Base-by-base conservation (phyloP, 768 basidiomycete species). In the Kwoniella europaea region DNA sequence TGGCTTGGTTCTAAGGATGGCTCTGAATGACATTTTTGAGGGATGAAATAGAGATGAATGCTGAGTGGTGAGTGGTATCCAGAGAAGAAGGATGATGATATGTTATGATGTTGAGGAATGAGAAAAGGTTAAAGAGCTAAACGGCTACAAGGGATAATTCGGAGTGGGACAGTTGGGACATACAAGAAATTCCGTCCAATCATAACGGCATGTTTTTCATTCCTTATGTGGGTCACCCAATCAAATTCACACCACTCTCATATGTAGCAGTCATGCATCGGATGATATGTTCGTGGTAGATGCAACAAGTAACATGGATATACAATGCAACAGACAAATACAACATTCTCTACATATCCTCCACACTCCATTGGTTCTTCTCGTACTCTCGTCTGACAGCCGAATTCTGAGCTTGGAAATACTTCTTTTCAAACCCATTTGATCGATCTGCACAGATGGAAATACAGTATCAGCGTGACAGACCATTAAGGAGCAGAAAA, bases 381-480 rank as follows among this genome's bases (percentile, higher is more conserved):
- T 93, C 93, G 27, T 87, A 82, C 5, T 88, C 88, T 68, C 85
- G 87, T 69, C 95, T 88, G 79, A 89, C 88, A 79, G 86, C 87
- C 53, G 91, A 88, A 81, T 98, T 98, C 71, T 87, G 85, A 67
- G 87, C 87, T 83, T 98, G 93, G 86, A 95, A 96, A 63, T 89
- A 85, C 77, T 93, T 94, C 86, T 91, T 92, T 86, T 98, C 96
- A 76, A 95, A 98, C 3, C 96, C 97, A 72, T 91, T 98, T 3
- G 92, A 89, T 66, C 94, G 88, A 81, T 98, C 94, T 94, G 74
- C 16, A 63, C 42, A 43, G 44, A 60, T 24, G 59, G 3, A 24
- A 58, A n/a, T 9, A 42, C 10, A 53, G 35, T 24, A 29, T 43
- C 10, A 35, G 35, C 35, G 6, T 35, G 35, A 35, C 6, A 35